These are phyloP conservation scores for Aspergillus transmontanensis DNA, from an alignment of 2,329 filamentous ascomycete species.

Conservation along the genomic window DNA sequence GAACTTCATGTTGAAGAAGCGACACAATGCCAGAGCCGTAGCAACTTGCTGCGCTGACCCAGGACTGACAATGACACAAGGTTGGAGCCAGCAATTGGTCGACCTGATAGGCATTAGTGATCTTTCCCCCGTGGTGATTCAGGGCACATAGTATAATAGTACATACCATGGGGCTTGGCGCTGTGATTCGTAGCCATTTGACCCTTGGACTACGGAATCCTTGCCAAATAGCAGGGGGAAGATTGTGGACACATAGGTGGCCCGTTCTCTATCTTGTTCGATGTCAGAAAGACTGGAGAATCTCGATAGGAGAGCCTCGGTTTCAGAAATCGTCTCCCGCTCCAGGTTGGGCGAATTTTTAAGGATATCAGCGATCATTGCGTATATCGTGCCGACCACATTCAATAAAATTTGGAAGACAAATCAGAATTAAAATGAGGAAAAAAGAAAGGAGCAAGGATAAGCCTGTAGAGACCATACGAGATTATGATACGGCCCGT, in stretches of 20 bases:
- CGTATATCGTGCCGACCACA: background rate
- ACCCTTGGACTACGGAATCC: constrained; percentile 5
- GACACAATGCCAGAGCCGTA: background rate
- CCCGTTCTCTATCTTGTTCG: background rate
- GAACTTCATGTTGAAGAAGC: constrained; percentile 17
- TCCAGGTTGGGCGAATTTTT: background rate
- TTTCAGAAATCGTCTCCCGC: background rate
- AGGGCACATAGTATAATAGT: background rate
- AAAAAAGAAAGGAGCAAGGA: background rate
- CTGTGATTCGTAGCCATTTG: constrained; percentile 8
- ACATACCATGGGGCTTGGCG: constrained; percentile 3
- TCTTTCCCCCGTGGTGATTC: background rate
- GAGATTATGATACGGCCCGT: background rate
- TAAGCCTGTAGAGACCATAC: background rate
- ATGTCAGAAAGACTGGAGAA: background rate
- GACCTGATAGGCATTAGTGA: background rate
- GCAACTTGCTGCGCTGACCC: background rate
- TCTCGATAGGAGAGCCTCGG: background rate
- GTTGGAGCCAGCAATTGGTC: constrained; percentile 4
- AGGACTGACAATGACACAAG: background rate
- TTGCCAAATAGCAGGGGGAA: constrained; percentile 11
- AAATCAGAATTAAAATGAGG: background rate
- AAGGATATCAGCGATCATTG: background rate
- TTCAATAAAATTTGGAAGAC: background rate
- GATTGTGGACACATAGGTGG: background rate